Evolutionary conservation across 768 basidiomycete species (phyloP).

Genomic region (Pholiota molesta): DNA sequence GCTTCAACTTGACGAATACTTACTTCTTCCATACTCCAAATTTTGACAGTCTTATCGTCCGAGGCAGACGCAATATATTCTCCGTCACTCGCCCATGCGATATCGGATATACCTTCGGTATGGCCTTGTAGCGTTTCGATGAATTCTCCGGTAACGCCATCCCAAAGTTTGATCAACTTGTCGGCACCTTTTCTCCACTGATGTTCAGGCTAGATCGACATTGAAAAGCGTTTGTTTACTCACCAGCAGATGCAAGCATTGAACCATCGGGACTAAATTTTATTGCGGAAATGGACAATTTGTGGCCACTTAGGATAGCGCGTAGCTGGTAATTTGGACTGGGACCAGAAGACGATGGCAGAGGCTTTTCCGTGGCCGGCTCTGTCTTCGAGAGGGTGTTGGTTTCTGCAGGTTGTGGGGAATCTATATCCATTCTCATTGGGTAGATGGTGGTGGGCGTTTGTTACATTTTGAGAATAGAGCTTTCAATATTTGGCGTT

Average conservation of each 20-base stretch:
- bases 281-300: slow-evolving; percentile 77
- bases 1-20: slow-evolving; percentile 9
- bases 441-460: neutral
- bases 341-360: slow-evolving; percentile 5
- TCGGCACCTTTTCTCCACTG: slow-evolving; percentile 72
- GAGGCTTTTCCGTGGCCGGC: slow-evolving; percentile 5
- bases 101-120: slow-evolving; percentile 82
- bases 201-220: slow-evolving; percentile 22
- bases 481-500: neutral
- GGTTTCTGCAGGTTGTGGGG: slow-evolving; percentile 2
- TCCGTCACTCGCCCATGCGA: slow-evolving; percentile 87
- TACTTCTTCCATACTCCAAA: slow-evolving; percentile 81
- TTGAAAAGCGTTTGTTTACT: slow-evolving; percentile 28
- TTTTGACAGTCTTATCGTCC: slow-evolving; percentile 86
- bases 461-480: slow-evolving; percentile 10
- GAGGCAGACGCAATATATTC: slow-evolving; percentile 89
- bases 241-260: slow-evolving; percentile 84
- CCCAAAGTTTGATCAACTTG: slow-evolving; percentile 83
- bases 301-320: slow-evolving; percentile 80
- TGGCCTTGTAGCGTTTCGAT: slow-evolving; percentile 76
- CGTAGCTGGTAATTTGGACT: slow-evolving; percentile 59
- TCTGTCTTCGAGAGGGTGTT: neutral
- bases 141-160: slow-evolving; percentile 71
- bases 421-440: neutral
- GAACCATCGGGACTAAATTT: slow-evolving; percentile 89